These are phyloP conservation scores for Bryoglossum gracile DNA, from an alignment of 495 filamentous ascomycete genomes.

Conservation along the genomic window DNA sequence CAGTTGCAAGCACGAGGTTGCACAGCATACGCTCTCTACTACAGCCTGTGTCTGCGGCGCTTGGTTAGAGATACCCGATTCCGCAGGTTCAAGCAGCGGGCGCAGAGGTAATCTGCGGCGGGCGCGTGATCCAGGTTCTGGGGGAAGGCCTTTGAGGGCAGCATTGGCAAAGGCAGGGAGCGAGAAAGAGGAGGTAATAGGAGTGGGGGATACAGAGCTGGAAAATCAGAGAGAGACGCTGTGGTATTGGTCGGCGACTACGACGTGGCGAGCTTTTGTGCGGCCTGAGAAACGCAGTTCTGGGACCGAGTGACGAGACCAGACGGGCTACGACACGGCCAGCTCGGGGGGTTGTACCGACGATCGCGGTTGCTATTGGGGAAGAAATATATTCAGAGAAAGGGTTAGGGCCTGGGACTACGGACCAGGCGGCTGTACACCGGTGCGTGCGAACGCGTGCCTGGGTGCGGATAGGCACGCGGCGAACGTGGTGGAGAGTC, in stretches of 20 bases:
- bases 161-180: no score
- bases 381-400: neutral
- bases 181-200: no score
- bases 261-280: conserved; percentile 1
- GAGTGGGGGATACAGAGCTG: no score
- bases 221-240: no score
- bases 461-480: conserved; percentile 22
- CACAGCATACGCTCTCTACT: conserved; percentile 6
- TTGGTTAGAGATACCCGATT: no score
- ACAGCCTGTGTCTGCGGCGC: no score
- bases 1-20: no score
- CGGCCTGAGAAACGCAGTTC: neutral
- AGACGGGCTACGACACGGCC: neutral
- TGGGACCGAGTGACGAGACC: conserved; percentile 3
- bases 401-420: neutral
- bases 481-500: conserved; percentile 19
- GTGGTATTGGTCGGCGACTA: conserved; percentile 17
- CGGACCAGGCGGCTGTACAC: neutral
- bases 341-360: no score
- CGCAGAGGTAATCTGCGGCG: neutral
- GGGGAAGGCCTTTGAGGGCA: neutral
- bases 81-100: neutral
- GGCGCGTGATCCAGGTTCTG: conserved; percentile 7
- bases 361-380: no score
- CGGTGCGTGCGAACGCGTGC: conserved; percentile 24